Evolutionary conservation across 179 eudicot species (phyloP).

Genomic region (Gypsophila paniculata): DNA sequence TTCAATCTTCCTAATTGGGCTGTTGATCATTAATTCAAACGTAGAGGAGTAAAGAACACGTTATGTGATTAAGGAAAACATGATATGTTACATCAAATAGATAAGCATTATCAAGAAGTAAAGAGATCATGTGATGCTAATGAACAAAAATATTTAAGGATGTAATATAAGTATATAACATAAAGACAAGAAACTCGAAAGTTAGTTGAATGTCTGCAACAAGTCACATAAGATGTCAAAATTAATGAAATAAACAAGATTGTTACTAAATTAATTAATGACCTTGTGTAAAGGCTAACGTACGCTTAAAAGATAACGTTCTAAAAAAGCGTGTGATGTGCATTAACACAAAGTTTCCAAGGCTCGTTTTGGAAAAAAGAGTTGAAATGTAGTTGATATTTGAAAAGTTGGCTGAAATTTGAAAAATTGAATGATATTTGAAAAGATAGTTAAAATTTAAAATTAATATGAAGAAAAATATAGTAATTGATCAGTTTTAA

Average conservation of each 20-base stretch:
- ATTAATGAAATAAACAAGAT: constrained; percentile 12
- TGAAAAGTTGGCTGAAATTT: no score
- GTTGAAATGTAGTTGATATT: no score
- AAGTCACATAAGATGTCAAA: constrained; percentile 6
- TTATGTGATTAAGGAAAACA: constrained; percentile 20
- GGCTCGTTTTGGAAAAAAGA: no score
- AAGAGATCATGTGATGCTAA: background rate
- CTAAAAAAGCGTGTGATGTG: constrained; percentile 5
- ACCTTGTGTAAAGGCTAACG: background rate
- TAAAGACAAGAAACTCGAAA: background rate
- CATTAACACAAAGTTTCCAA: no score
- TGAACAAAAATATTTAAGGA: background rate
- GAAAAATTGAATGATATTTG: no score
- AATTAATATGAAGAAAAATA: no score
- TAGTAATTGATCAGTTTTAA: no score
- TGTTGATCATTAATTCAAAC: no score
- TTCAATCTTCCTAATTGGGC: no score
- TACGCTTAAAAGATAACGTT: constrained; percentile 14
- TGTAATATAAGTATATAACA: no score
- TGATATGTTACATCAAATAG: constrained; percentile 25
- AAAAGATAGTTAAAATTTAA: no score
- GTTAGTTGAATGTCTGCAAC: constrained; percentile 8
- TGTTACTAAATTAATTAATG: no score
- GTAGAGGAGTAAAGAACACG: constrained; percentile 4
- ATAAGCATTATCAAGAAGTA: background rate